Base-by-base conservation (phyloP, 306 rosid genomes). In the Glycine tomentella region DNA sequence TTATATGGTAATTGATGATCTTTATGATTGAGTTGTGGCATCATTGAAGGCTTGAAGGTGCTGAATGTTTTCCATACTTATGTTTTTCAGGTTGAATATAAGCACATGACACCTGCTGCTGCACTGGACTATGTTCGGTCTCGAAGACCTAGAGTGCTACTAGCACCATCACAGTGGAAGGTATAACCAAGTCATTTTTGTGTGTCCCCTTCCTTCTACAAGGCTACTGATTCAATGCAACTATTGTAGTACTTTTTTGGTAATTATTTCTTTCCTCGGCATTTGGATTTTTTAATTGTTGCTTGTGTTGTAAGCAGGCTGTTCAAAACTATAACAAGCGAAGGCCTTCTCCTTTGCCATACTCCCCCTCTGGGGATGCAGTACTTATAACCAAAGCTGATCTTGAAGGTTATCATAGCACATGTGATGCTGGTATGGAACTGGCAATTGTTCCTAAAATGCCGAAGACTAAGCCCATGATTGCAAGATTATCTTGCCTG, bases 151-250 rank as follows among this genome's bases (percentile, higher is more conserved):
- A 90, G 98, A 49, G 98, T 95, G 69, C 85, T 95, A 66, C 88
- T 95, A 77, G 98, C 99, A 44, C 97, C 99, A 16, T 83, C 97
- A 2, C 99, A 95, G 78, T 93, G 99, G 99, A 88, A 93, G 92
- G 98, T 95, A 83, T 70, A 40, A 44, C 13, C 15, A 38, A 45
- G 76, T 82, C 75, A 33, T 10, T 13, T 49, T 14, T 20, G 38
- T 20, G 44, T 62, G 68, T 17, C 11, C 5, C 55, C 53, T 71
- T 42, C 58, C 40, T 56, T 56, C 48, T 7, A 8, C 64, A 81
- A 68, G 67, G 50, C 73, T 66, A 33, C 17, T 46, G 55, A 49
- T 20, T 52, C 3, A 33, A 14, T 62, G 42, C 10, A 73, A 14
- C 49, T 38, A 49, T 15, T 64, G 40, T n/a, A 44, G 6, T 34